Evolutionary conservation across 2,329 filamentous ascomycete genomes (phyloP), one percentile per base, ranked within the genome.

Genomic region (Nannizzia gypsea): DNA sequence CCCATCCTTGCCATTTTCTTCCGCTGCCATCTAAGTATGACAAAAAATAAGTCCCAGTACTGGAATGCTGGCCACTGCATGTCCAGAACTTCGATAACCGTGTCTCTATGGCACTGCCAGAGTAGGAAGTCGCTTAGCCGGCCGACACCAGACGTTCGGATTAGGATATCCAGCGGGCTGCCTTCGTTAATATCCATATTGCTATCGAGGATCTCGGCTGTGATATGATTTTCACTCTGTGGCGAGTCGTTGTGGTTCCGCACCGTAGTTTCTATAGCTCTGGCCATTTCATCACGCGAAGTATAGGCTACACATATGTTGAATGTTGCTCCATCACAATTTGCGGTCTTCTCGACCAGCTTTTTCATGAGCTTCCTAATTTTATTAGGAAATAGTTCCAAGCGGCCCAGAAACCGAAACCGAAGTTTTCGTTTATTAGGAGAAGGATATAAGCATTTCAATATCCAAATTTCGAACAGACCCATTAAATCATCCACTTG

Each of bases 51-150:
- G 3, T 24, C 11, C 50, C 22, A 55, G 31, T 31, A 28, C 11
- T 9, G 2, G 34, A 55, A 55, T 3, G 5, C 24, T 6, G 50
- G 56, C 56, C 56, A 57, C 6, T 26, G 17, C 8, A n/a, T 17
- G 22, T 44, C 22, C 34, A 57, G 3, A 9, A 57, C n/a, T 4
- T 38, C 17, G 13, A 57, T 57, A 38, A 22, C 5, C 1, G 56
- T 57, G 6, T 17, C 22, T 6, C 31, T 31, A 57, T 57, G 28
- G n/a, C 56, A 57, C 24, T 57, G 56, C 56, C 56, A 64, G 17
- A 64, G 63, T 31, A 64, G 26, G 42, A 64, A 64, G 26, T 64
- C 62, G 15, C 63, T 64, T 48, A 64, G 31, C 5, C 63, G 60
- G 5, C 28, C 3, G 17, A 62, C 60, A 11, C 62, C 63, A 36